Evolutionary conservation across 768 basidiomycete species (phyloP).

Genomic region (Leccinellum luteum): DNA sequence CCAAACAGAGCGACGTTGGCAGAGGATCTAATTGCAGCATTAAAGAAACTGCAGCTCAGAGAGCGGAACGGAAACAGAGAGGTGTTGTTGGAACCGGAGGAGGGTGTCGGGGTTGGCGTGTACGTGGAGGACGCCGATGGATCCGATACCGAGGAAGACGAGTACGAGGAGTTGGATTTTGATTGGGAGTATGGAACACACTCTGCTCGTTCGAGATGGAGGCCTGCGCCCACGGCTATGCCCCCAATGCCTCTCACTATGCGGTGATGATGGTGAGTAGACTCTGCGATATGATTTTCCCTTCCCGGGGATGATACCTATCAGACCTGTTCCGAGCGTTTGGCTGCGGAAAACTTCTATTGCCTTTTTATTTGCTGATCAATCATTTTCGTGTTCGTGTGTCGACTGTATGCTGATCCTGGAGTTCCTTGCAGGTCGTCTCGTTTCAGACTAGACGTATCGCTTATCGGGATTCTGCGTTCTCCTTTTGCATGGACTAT

Average conservation of each 20-base stretch:
- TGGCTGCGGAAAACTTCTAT: slow-evolving; percentile 58
- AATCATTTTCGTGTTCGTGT: neutral
- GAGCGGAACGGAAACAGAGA: slow-evolving; percentile 43
- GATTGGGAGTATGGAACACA: slow-evolving; percentile 60
- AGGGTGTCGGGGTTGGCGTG: slow-evolving; percentile 71
- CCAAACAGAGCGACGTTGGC: slow-evolving; percentile 84
- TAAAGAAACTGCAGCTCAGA: slow-evolving; percentile 64
- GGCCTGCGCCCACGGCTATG: slow-evolving; percentile 50
- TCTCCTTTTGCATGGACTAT: slow-evolving; percentile 12
- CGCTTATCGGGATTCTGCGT: neutral
- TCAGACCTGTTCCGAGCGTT: slow-evolving; percentile 79
- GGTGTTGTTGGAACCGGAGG: slow-evolving; percentile 64
- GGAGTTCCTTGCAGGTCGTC: slow-evolving; percentile 11
- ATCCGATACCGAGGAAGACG: slow-evolving; percentile 27
- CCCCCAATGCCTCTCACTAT: slow-evolving; percentile 44
- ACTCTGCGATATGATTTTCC: slow-evolving; percentile 3
- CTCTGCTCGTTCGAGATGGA: slow-evolving; percentile 49
- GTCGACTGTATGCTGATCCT: slow-evolving; percentile 3
- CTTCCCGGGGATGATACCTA: slow-evolving; percentile 54
- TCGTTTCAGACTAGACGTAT: neutral
- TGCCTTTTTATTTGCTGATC: slow-evolving; percentile 53
- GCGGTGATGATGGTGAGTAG: slow-evolving; percentile 26
- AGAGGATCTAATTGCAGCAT: slow-evolving; percentile 79
- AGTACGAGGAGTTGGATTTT: slow-evolving; percentile 25
- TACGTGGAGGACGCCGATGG: slow-evolving; percentile 74